These are phyloP conservation scores for Urochloa ruziziensis DNA, from an alignment of 176 grass and related monocot genomes.

Conservation along the genomic window DNA sequence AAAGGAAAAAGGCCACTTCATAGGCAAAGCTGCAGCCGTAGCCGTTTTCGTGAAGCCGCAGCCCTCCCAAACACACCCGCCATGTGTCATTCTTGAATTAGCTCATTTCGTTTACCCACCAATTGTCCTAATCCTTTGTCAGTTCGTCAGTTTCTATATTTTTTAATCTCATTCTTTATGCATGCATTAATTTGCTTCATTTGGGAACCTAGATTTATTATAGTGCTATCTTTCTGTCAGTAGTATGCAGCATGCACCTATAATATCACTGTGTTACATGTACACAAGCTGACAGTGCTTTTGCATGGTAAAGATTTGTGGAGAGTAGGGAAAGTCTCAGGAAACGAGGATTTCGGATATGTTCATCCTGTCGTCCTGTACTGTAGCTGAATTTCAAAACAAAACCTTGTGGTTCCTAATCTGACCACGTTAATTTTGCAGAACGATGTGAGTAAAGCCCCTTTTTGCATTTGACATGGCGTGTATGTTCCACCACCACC, in stretches of 20 bases:
- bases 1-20: too few relatives aligned
- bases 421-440: slow-evolving; percentile 10
- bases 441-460: background rate
- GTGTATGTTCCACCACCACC: background rate
- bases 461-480: slow-evolving; percentile 3
- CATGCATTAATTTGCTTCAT: background rate
- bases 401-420: background rate
- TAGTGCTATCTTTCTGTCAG: background rate
- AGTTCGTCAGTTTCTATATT: background rate
- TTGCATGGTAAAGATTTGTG: background rate
- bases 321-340: too few relatives aligned
- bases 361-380: background rate
- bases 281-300: background rate
- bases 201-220: background rate
- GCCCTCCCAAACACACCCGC: too few relatives aligned
- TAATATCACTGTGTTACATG: background rate
- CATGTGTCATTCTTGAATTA: background rate
- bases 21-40: too few relatives aligned
- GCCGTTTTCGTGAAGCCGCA: too few relatives aligned
- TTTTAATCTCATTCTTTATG: background rate
- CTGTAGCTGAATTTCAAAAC: background rate
- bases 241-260: background rate
- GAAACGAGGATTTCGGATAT: background rate
- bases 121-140: background rate
- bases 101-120: background rate